A percentile compares a stretch with the other conserved stretches of the same genome.
These are phyloP conservation scores for Penicillium pulvis DNA, from an alignment of 495 filamentous ascomycete species.

Conservation along the genomic window DNA sequence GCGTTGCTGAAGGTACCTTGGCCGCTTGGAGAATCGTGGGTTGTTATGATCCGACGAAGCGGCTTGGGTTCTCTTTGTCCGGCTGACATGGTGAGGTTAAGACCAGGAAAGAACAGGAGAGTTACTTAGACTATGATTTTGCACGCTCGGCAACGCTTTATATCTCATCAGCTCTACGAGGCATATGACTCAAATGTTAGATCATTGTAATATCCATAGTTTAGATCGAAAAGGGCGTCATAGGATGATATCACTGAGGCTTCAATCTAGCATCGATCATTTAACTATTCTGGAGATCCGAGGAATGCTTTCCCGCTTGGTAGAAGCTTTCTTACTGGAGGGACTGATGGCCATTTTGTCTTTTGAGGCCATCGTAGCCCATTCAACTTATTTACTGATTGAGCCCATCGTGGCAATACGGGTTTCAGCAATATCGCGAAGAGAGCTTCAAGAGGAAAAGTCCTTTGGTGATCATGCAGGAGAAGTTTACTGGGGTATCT, in stretches of 20 bases:
- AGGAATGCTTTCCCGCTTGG: background rate
- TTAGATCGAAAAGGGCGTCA: constrained; percentile 12
- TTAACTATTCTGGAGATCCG: background rate
- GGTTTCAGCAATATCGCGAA: too few species aligned
- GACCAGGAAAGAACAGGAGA: constrained; percentile 8
- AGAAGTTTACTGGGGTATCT: too few species aligned
- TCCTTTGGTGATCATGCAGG: too few species aligned
- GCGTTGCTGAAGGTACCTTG: constrained; percentile 21
- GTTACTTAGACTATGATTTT: background rate
- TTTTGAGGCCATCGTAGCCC: too few species aligned
- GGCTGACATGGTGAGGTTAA: constrained; percentile 21
- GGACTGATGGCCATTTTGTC: too few species aligned
- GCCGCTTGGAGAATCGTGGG: constrained; percentile 20
- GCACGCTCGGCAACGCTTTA: constrained; percentile 16
- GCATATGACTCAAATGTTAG: constrained; percentile 17
- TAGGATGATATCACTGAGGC: constrained; percentile 11
- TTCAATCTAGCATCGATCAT: background rate
- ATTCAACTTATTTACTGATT: too few species aligned
- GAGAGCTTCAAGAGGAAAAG: too few species aligned
- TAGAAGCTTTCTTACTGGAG: too few species aligned
- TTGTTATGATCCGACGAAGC: constrained; percentile 24
- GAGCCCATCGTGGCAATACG: too few species aligned
- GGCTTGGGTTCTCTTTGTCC: constrained; percentile 16
- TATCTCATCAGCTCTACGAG: constrained; percentile 17
- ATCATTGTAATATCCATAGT: constrained; percentile 14